A percentile compares a stretch with the other conserved stretches of the same genome.
Conservation (phyloP, 306 rosid species). For the Neltuma alba region DNA sequence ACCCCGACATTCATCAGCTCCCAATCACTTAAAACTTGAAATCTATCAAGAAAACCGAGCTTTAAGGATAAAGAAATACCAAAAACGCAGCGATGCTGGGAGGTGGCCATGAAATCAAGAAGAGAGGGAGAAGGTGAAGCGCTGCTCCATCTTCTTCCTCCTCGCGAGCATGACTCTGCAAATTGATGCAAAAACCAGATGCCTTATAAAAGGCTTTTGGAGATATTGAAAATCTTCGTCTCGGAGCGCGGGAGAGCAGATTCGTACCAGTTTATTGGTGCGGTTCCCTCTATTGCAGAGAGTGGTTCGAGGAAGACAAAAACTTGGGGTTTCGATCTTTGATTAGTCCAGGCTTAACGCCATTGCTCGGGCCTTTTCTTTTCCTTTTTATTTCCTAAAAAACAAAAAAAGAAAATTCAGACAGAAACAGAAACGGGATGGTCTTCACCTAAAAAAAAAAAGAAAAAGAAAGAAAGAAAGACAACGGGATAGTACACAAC, state of each 20-base stretch:
- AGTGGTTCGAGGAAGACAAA: not conserved
- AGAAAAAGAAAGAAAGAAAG: too few species aligned
- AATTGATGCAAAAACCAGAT: not conserved
- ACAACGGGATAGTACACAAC: too few species aligned
- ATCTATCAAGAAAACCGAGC: constrained; percentile 6
- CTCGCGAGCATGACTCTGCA: constrained; percentile 34
- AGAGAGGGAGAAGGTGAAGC: constrained; percentile 93
- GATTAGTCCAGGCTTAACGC: not conserved
- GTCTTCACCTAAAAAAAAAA: too few species aligned
- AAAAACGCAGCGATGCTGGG: constrained; percentile 97
- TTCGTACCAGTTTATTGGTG: not conserved
- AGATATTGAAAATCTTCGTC: not conserved
- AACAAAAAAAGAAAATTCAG: too few species aligned
- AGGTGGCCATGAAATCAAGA: constrained; percentile 86
- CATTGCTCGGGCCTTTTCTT: not conserved
- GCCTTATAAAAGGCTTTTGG: not conserved
- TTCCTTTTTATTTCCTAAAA: fast-evolving
- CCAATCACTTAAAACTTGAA: constrained; percentile 10
- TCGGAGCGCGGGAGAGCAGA: not conserved
- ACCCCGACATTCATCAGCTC: not conserved
- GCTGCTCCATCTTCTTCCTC: constrained; percentile 92
- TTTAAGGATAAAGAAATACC: constrained; percentile 46
- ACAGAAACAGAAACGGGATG: too few species aligned
- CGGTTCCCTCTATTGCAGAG: not conserved
- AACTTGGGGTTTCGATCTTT: not conserved